Conservation (phyloP, 1,284 basidiomycete species). For the Ganoderma resinaceum region DNA sequence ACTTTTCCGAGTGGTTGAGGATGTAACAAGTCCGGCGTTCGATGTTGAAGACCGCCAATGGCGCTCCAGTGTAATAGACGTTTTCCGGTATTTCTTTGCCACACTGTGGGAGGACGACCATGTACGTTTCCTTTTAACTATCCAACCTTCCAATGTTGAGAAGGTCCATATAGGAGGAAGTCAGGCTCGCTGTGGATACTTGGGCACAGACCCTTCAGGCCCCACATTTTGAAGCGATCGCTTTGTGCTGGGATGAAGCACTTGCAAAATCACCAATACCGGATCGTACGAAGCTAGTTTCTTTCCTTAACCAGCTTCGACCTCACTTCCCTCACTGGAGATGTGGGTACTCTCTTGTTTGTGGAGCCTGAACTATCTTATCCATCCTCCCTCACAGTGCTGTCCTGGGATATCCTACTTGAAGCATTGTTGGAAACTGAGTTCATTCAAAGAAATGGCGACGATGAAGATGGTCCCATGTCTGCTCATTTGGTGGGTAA, state of each 20-base stretch:
- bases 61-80: conserved; percentile 61
- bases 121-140: conserved; percentile 43
- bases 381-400: conserved; percentile 47
- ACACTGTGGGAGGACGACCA: conserved; percentile 68
- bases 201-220: conserved; percentile 66
- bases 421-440: conserved; percentile 65
- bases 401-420: conserved; percentile 67
- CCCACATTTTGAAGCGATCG: conserved; percentile 67
- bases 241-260: conserved; percentile 69
- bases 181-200: conserved; percentile 61
- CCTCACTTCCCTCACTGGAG: conserved; percentile 71
- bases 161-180: conserved; percentile 60
- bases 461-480: conserved; percentile 49
- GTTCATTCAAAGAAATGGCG: conserved; percentile 47
- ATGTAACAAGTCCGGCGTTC: conserved; percentile 67
- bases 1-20: conserved; percentile 68
- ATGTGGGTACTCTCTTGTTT: conserved; percentile 45
- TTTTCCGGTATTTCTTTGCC: conserved; percentile 68
- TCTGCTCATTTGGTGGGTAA: conserved; percentile 51
- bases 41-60: conserved; percentile 69
- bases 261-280: conserved; percentile 59
- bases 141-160: background rate
- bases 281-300: conserved; percentile 62
- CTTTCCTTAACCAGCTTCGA: conserved; percentile 69
- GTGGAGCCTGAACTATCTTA: conserved; percentile 1